phyloP scores from a whole-genome alignment of 495 filamentous ascomycete species.

The Jackrogersella minutella region DNA sequence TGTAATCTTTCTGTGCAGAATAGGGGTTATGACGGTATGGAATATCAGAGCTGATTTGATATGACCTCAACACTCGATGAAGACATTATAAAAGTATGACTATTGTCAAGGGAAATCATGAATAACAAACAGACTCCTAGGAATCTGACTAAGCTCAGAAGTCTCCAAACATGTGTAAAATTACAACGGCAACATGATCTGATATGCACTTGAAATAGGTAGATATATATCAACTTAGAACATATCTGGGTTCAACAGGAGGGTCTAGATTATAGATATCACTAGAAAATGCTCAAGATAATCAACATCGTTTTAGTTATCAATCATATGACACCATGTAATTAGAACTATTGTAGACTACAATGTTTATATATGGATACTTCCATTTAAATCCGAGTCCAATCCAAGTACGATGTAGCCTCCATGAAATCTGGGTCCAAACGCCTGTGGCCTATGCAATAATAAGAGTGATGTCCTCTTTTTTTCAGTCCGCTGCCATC shows the following conservation, averaged over 20 bases:
- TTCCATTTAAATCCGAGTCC: constrained; percentile 6
- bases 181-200: no score
- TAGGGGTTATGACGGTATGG: no score
- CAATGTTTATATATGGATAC: constrained; percentile 1
- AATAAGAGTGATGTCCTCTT: constrained; percentile 6
- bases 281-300: background rate
- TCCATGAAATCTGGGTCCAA: constrained; percentile 3
- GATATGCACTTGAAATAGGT: no score
- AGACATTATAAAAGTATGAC: no score
- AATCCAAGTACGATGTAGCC: constrained; percentile 1
- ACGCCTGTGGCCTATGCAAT: constrained; percentile 36
- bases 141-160: no score
- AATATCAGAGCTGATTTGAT: no score
- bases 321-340: background rate
- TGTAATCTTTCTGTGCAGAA: background rate
- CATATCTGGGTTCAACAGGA: no score
- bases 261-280: background rate
- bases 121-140: no score
- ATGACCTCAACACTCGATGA: no score
- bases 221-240: no score
- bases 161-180: no score
- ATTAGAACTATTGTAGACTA: background rate
- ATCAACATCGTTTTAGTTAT: background rate
- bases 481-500: background rate
- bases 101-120: no score